phyloP scores from a whole-genome alignment of 2,329 filamentous ascomycete genomes.

The Sporothrix humicola region DNA sequence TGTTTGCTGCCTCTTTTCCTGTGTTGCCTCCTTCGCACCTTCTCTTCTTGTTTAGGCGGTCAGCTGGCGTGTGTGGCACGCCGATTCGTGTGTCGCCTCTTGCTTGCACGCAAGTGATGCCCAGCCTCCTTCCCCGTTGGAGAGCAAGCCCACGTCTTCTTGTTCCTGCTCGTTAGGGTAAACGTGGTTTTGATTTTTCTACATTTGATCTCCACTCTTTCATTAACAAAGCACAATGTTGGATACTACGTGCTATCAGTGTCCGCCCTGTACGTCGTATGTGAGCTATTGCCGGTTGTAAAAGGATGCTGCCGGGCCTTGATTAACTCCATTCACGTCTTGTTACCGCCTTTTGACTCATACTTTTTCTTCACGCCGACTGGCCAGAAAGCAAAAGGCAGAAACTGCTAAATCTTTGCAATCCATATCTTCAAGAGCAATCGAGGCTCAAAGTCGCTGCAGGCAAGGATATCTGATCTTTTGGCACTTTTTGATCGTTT shows the following conservation, averaged over 20 bases:
- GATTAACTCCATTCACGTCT: neutral
- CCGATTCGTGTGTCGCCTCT: neutral
- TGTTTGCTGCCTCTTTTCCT: neutral
- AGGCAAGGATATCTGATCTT: neutral
- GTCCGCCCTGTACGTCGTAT: neutral
- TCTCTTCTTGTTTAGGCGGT: conserved; percentile 5
- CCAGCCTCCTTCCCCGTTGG: neutral
- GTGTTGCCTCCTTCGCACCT: neutral
- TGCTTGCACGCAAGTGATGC: neutral
- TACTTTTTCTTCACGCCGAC: neutral
- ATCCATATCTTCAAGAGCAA: too few relatives aligned
- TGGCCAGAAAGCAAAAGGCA: too few relatives aligned
- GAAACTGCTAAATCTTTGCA: too few relatives aligned
- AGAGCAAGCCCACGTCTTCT: neutral
- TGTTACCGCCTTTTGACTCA: conserved; percentile 14
- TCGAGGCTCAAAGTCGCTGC: neutral
- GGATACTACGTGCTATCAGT: neutral
- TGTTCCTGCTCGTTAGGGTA: conserved; percentile 12
- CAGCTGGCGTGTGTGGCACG: conserved; percentile 3
- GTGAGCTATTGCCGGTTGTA: neutral
- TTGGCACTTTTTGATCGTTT: neutral
- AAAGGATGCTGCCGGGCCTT: neutral
- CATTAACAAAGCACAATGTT: conserved; percentile 5
- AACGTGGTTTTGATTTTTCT: conserved; percentile 24
- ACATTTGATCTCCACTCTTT: neutral